Evolutionary conservation across 1,284 basidiomycete species (phyloP), one percentile per base, ranked within the genome.

Genomic region (Hemileia vastatrix): DNA sequence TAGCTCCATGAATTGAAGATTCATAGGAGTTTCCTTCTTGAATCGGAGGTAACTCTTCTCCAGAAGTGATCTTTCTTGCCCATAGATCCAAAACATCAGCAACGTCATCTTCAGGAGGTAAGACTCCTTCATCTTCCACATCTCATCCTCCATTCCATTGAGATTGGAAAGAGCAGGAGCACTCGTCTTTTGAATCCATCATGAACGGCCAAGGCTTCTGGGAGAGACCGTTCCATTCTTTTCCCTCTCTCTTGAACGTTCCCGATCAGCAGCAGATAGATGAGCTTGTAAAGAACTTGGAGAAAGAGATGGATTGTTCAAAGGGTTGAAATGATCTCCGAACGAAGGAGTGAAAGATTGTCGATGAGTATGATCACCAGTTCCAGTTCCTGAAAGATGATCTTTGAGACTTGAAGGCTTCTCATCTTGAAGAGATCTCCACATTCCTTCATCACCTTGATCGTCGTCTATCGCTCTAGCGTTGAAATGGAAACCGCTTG

Each of bases 71-170:
- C 36, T 27, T 59, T 23, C 15, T 15, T 11, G 64, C 64, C 64
- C 64, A 65, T 13, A 65, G 43, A 32, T 48, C 60, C 23, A 70
- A 54, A 6, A 67, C 67, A 9, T 65, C 64, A 27, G 61, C 64
- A 8, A 63, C 67, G 24, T 58, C 67, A 19, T 65, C 63, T 15
- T 65, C 60, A 2, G 64, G 59, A 6, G 57, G 56, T 6, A 51
- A 40, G n/a, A 47, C 54, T 3, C 31, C 27, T 23, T 66, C 64
- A 13, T 54, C 59, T 21, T 60, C 36, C 5, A 56, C 66, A 18
- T 57, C 56, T 51, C 33, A 18, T 55, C 56, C 11, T 64, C 66
- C 8, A 63, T 59, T 33, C 32, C 62, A 13, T 57, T 54, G 21
- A 43, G 40, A 9, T 51, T 63, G 18, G 62, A 64, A 15, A 68